These are phyloP conservation scores for Candida maesae DNA, from an alignment of 805 yeast genomes.

Conservation along the genomic window DNA sequence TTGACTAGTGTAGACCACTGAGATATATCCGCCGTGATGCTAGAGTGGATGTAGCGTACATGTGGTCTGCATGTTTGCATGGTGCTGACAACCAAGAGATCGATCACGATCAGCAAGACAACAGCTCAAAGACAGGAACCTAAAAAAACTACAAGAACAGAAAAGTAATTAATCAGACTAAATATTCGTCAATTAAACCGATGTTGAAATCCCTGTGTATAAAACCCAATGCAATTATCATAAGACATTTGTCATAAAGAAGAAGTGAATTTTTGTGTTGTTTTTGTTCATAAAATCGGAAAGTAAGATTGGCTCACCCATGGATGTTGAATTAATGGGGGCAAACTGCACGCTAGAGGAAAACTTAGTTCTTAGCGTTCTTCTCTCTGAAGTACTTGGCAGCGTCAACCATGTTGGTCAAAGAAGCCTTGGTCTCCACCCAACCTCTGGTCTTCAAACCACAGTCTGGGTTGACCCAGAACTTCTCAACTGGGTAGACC, in stretches of 20 bases:
- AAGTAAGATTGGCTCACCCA: constrained; percentile 8
- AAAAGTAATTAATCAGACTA: no score
- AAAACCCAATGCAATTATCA: constrained; percentile 27
- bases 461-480: constrained; percentile 99
- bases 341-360: constrained; percentile 1
- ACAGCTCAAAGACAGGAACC: no score
- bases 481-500: constrained; percentile 95
- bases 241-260: constrained; percentile 14
- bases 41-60: no score
- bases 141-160: no score
- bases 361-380: constrained; percentile 18
- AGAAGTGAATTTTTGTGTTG: constrained; percentile 15
- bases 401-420: constrained; percentile 98
- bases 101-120: no score
- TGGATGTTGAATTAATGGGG: constrained; percentile 26
- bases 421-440: constrained; percentile 93
- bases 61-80: no score
- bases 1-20: no score
- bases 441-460: constrained; percentile 99
- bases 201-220: constrained; percentile 44
- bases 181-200: constrained; percentile 27
- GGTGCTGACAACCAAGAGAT: no score
- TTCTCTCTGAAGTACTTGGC: constrained; percentile 88
- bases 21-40: no score
- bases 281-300: constrained; percentile 11